These are phyloP conservation scores for Jackrogersella multiformis DNA, from an alignment of 495 filamentous ascomycete species.

Conservation along the genomic window DNA sequence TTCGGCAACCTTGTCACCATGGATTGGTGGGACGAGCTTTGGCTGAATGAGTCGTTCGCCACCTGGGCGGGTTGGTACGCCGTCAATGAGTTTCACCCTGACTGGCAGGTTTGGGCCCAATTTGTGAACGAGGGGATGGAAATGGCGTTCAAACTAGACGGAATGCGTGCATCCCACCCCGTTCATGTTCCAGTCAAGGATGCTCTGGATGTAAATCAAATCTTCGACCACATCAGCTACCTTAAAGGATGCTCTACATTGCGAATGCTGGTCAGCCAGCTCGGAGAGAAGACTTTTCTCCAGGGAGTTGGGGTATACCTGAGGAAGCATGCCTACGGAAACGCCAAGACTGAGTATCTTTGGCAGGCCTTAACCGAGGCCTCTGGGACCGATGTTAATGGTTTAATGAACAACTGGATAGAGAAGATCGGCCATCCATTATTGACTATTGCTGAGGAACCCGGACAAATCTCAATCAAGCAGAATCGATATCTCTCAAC, in stretches of 20 bases:
- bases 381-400: conserved; percentile 85
- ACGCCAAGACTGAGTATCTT: conserved; percentile 91
- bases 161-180: conserved; percentile 88
- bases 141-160: conserved; percentile 88
- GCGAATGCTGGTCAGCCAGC: conserved; percentile 88
- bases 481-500: conserved; percentile 90
- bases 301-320: conserved; percentile 89
- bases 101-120: conserved; percentile 95
- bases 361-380: conserved; percentile 91
- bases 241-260: conserved; percentile 95
- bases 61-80: conserved; percentile 98
- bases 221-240: conserved; percentile 96
- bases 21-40: conserved; percentile 93
- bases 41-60: conserved; percentile 97
- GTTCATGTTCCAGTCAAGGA: conserved; percentile 93
- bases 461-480: conserved; percentile 79
- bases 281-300: conserved; percentile 86
- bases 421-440: conserved; percentile 93
- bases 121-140: conserved; percentile 94
- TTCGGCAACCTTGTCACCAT: conserved; percentile 95
- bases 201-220: conserved; percentile 93
- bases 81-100: conserved; percentile 88
- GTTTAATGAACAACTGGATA: conserved; percentile 93
- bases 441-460: conserved; percentile 82
- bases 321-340: conserved; percentile 87